Conservation (phyloP, 164 flowering plant genomes). For the Paratinospora sagittata region DNA sequence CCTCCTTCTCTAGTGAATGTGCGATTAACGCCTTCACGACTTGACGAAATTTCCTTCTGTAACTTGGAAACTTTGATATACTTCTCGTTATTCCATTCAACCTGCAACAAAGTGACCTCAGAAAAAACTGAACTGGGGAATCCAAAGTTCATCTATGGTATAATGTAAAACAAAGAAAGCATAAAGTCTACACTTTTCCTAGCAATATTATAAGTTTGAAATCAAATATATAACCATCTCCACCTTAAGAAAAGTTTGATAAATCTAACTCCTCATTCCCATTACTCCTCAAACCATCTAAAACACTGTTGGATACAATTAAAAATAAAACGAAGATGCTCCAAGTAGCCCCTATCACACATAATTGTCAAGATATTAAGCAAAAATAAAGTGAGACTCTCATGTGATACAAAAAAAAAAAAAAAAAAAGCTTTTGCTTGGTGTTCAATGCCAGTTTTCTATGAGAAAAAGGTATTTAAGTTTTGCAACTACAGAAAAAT, state of each 20-base stretch:
- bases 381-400: too few relatives aligned
- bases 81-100: slow-evolving; percentile 64
- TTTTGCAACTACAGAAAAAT: background rate
- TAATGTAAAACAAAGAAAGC: background rate
- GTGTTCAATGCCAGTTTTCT: background rate
- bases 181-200: too few relatives aligned
- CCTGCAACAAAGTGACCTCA: slow-evolving; percentile 31
- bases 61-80: slow-evolving; percentile 71
- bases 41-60: slow-evolving; percentile 57
- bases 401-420: too few relatives aligned
- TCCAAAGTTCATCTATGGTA: background rate
- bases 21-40: slow-evolving; percentile 51
- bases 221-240: background rate
- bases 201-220: background rate
- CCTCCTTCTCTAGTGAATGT: slow-evolving; percentile 30
- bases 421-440: too few relatives aligned
- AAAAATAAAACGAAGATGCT: background rate
- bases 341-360: background rate
- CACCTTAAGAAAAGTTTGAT: background rate
- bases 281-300: background rate
- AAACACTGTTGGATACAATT: background rate
- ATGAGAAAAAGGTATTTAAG: background rate
- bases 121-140: background rate
- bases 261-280: background rate
- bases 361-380: background rate